Evolutionary conservation across 306 rosid genomes (phyloP), one percentile per base, ranked within the genome.

Genomic region (Trifolium repens): DNA sequence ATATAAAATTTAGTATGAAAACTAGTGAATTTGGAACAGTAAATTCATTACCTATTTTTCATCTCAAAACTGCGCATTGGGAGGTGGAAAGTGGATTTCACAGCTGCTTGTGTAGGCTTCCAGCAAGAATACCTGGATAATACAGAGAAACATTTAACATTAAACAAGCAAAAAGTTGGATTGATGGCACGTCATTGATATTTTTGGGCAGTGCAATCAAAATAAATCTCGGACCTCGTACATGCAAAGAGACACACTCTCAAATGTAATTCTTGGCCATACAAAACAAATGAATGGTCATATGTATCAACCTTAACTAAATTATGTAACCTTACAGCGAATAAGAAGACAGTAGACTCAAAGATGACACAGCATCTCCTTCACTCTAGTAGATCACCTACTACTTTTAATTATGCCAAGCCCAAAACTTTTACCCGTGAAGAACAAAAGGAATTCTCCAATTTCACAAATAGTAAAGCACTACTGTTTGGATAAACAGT

Each of bases 1-100:
- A 71, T 16, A 61, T 5, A 55, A n/a, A 69, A 59, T 62, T 43
- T 15, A 44, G 34, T 22, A 57, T 44, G 24, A 63, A 35, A 79
- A 55, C 8, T 9, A 69, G 62, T 27, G 37, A 15, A 27, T 46
- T 46, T 75, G 62, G 60, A 35, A 49, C 30, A 77, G 43, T n/a
- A 76, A 26, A 32, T 71, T 47, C 70, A 46, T 39, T 42, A 88
- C 98, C 94, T 86, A 78, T 94, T 88, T 78, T 94, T 91, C 49
- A 86, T 60, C 83, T 94, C 98, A 7, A 83, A 88, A 64, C 97
- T 94, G 26, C 98, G 98, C 98, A 90, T 94, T 15, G 98, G 98
- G 35, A 94, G 97, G 84, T 94, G 98, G 70, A 85, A 69, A 80
- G 77, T 84, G 5, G 93, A 86, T 9, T 82, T 52, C 67, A 89